Percentiles rank a stretch among this genome's conserved stretches.
Evolutionary conservation across 2,329 filamentous ascomycete species (phyloP).

Genomic region (Nigrograna mackinnonii): DNA sequence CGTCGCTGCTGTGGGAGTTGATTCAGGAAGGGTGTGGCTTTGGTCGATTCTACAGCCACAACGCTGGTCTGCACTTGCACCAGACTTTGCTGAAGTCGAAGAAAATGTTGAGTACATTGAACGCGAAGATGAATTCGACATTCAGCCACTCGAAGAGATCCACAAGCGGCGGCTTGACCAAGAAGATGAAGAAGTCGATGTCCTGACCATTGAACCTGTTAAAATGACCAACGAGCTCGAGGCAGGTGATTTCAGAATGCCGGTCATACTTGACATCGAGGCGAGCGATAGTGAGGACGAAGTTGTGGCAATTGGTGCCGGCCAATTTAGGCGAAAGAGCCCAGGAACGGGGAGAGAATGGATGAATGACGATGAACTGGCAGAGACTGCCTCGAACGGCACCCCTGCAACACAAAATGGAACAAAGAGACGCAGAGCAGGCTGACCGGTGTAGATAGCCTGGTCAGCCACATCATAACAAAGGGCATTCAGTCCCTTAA

Average conservation of each 20-base stretch:
- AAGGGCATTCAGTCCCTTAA: too few species aligned
- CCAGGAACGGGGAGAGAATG: conserved; percentile 73
- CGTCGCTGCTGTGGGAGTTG: conserved; percentile 87
- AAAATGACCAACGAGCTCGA: conserved; percentile 60
- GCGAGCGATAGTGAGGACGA: conserved; percentile 97
- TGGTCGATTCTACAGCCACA: conserved; percentile 97
- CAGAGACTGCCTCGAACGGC: conserved; percentile 34
- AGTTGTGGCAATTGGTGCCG: conserved; percentile 66
- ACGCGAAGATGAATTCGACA: conserved; percentile 95
- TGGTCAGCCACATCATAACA: too few species aligned
- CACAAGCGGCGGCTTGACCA: conserved; percentile 86
- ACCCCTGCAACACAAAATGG: conserved; percentile 30
- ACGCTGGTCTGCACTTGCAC: conserved; percentile 94
- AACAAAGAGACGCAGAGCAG: conserved; percentile 38
- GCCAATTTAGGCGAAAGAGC: conserved; percentile 86
- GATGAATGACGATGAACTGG: conserved; percentile 59
- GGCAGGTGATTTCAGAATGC: conserved; percentile 77
- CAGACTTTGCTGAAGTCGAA: conserved; percentile 96
- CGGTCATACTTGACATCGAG: conserved; percentile 87
- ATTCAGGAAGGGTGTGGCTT: conserved; percentile 90
- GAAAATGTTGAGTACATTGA: conserved; percentile 98
- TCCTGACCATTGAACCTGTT: conserved; percentile 72
- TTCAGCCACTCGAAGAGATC: conserved; percentile 92
- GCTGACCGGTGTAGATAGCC: too few species aligned
- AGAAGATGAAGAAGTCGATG: conserved; percentile 93